Evolutionary conservation across 179 eudicot genomes (phyloP).

Genomic region (Amaranthus tricolor): DNA sequence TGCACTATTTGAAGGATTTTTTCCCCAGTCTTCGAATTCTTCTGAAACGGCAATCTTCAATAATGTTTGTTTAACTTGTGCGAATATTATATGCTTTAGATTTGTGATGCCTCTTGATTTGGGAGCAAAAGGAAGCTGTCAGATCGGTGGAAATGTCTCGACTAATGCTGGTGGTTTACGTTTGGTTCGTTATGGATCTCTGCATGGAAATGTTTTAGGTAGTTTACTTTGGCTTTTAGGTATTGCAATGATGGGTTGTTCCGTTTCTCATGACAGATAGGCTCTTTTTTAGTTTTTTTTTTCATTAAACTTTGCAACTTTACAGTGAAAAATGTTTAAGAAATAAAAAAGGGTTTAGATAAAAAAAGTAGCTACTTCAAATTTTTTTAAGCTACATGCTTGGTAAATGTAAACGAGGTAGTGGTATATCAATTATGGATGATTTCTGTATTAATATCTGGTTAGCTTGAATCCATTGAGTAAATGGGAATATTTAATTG

Average conservation of each 20-base stretch:
- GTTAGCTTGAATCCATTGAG: neutral
- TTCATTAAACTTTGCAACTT: neutral
- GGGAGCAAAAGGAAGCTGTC: slow-evolving; percentile 99
- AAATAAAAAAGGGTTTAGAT: neutral
- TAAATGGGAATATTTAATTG: neutral
- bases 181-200: slow-evolving; percentile 90
- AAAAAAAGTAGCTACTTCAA: neutral
- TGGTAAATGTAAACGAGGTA: neutral
- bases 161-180: slow-evolving; percentile 99
- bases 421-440: neutral
- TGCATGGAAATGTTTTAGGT: slow-evolving; percentile 96
- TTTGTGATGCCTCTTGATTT: slow-evolving; percentile 95
- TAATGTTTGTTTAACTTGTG: slow-evolving; percentile 13
- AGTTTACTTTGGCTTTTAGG: slow-evolving; percentile 22
- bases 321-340: neutral
- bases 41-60: neutral
- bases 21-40: neutral
- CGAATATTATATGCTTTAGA: slow-evolving; percentile 37
- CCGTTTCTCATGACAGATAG: too few relatives aligned
- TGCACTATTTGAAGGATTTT: neutral
- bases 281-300: neutral
- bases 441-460: neutral
- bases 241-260: neutral
- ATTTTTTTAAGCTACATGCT: neutral
- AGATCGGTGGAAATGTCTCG: slow-evolving; percentile 97